These are phyloP conservation scores for Heliocybe sulcata DNA, from an alignment of 1,284 basidiomycete species.

Conservation along the genomic window DNA sequence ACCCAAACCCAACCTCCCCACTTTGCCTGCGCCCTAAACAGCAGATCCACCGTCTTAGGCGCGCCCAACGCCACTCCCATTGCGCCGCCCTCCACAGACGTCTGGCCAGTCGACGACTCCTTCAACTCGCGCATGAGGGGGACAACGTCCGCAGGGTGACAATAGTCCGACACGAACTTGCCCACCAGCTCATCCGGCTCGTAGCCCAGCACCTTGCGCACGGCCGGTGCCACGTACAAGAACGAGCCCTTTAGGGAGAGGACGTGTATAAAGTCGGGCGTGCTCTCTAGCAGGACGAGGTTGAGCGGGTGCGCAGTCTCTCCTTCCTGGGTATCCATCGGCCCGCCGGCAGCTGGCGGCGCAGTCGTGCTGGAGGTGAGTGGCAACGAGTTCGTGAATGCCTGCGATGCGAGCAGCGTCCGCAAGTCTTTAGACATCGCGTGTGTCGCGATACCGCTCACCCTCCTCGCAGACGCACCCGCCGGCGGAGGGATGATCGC, in stretches of 20 bases:
- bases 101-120: conserved; percentile 48
- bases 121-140: conserved; percentile 92
- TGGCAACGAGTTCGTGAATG: conserved; percentile 29
- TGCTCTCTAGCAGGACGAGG: conserved; percentile 61
- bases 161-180: conserved; percentile 69
- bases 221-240: conserved; percentile 85
- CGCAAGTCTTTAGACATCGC: conserved; percentile 35
- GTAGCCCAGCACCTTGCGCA: conserved; percentile 72
- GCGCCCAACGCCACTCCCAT: conserved; percentile 14
- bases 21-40: conserved; percentile 72
- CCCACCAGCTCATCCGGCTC: conserved; percentile 79
- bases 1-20: conserved; percentile 74
- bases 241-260: conserved; percentile 92
- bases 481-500: conserved; percentile 10
- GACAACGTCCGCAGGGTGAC: conserved; percentile 86
- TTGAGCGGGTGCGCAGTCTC: conserved; percentile 31
- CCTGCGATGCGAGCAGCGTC: conserved; percentile 26
- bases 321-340: conserved; percentile 27
- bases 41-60: conserved; percentile 56
- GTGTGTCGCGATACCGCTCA: conserved; percentile 21
- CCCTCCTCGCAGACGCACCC: conserved; percentile 22
- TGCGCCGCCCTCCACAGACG: conserved; percentile 4
- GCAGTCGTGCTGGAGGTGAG: conserved; percentile 25
- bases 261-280: conserved; percentile 82
- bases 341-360: conserved; percentile 14